Evolutionary conservation across 768 basidiomycete genomes (phyloP), one percentile per base, ranked within the genome.

Genomic region (Daedalea quercina): DNA sequence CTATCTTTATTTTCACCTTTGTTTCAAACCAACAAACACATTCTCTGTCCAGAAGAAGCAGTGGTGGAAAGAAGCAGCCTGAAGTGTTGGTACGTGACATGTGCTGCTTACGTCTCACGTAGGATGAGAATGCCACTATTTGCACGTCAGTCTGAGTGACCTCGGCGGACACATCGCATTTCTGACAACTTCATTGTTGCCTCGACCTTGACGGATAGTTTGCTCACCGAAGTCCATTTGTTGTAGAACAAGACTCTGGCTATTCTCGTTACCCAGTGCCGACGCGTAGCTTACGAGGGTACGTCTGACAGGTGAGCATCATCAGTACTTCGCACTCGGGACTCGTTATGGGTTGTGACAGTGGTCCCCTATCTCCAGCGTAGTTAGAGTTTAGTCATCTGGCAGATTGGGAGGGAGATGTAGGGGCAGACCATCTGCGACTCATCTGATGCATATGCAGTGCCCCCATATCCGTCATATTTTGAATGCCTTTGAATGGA

Each of bases 141-240:
- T 75, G 72, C 73, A 74, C 72, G 71, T 75, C 73, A 71, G 74
- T 66, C 72, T 69, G 74, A 76, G 61, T 57, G 56, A 44, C 35
- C 43, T 56, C 20, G 34, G 52, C 44, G 53, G 59, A 37, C 44
- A 57, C 22, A 31, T 51, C 48, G 56, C 56, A 54, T 43, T 43
- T 57, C 52, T 60, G 54, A 57, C 54, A n/a, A n/a, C n/a, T n/a
- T n/a, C n/a, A n/a, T n/a, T n/a, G n/a, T n/a, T n/a, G n/a, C n/a
- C n/a, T n/a, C n/a, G n/a, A n/a, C n/a, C n/a, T 8, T 35, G 33
- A 44, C 11, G 3, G 26, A 28, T 54, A 34, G 23, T 19, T 34
- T 26, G 13, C 28, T 31, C 6, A 31, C 28, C 28, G 28, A 31
- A 11, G 11, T 31, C 28, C 11, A n/a, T n/a, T n/a, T n/a, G n/a